Conservation (phyloP, 1,139 yeast species). For the Kluyveromyces sp. region DNA sequence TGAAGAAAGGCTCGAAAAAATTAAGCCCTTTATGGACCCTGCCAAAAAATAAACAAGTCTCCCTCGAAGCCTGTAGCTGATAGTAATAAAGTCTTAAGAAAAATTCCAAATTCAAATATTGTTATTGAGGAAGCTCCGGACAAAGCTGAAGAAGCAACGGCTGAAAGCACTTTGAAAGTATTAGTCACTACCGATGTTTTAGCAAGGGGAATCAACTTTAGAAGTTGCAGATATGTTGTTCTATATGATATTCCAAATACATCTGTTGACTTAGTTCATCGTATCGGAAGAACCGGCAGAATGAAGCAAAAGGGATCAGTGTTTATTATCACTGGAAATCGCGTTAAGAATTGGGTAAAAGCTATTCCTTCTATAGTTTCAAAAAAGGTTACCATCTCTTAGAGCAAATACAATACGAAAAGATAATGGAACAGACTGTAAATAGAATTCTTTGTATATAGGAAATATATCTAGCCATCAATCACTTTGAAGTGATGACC, state of each 20-base stretch:
- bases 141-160: slow-evolving; percentile 25
- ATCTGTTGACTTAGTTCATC: slow-evolving; percentile 79
- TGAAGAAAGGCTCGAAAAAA: slow-evolving; percentile 47
- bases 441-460: background rate
- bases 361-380: slow-evolving; percentile 70
- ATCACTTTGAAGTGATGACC: slow-evolving; percentile 27
- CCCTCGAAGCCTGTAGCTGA: slow-evolving; percentile 18
- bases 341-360: slow-evolving; percentile 66
- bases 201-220: slow-evolving; percentile 86
- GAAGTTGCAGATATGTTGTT: slow-evolving; percentile 72
- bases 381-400: slow-evolving; percentile 30
- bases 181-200: slow-evolving; percentile 84
- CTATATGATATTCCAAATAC: slow-evolving; percentile 79
- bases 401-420: background rate
- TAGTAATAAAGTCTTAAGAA: slow-evolving; percentile 12
- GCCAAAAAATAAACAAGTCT: slow-evolving; percentile 33
- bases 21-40: slow-evolving; percentile 57
- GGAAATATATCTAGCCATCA: background rate
- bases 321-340: slow-evolving; percentile 60
- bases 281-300: slow-evolving; percentile 93
- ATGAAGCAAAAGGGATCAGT: slow-evolving; percentile 87
- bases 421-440: background rate
- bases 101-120: slow-evolving; percentile 25
- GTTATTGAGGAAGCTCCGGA: slow-evolving; percentile 16
- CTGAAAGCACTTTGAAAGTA: slow-evolving; percentile 39